These are phyloP conservation scores for Isoetes taiwanensis DNA, from an alignment of 75 land plant genomes.

Conservation along the genomic window DNA sequence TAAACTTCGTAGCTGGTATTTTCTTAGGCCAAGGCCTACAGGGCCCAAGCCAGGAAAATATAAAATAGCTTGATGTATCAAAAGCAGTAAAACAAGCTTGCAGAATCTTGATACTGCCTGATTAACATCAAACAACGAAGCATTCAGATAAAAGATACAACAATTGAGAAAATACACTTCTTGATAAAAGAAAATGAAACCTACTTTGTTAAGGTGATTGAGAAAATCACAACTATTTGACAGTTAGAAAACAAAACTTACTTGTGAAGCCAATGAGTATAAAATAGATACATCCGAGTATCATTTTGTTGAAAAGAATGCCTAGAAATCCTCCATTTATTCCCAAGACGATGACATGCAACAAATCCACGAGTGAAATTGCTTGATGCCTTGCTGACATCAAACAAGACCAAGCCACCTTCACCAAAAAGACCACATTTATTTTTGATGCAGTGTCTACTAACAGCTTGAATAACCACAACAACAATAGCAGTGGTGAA, in stretches of 20 bases:
- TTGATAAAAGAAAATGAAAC: no score
- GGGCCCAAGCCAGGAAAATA: no score
- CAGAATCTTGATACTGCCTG: no score
- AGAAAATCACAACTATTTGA: no score
- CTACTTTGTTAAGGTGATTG: no score
- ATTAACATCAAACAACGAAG: no score
- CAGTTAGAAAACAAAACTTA: no score
- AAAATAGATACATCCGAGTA: constrained; percentile 24
- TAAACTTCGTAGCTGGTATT: not conserved
- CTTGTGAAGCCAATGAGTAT: constrained; percentile 12
- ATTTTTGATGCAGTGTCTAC: constrained; percentile 44
- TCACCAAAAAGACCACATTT: constrained; percentile 71
- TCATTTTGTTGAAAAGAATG: constrained; percentile 54
- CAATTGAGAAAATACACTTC: no score
- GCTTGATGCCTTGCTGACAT: constrained; percentile 28
- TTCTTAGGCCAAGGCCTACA: no score
- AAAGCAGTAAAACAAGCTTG: no score
- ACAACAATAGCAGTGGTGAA: constrained; percentile 75
- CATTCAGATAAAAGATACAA: no score
- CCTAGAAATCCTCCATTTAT: constrained; percentile 65
- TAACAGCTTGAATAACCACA: constrained; percentile 53
- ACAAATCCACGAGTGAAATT: constrained; percentile 39
- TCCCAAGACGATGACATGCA: constrained; percentile 56
- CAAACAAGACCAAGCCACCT: constrained; percentile 65
- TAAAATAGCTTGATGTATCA: no score